These are phyloP conservation scores for Ganoderma leucocontextum DNA, from an alignment of 1,284 basidiomycete species.

Conservation along the genomic window DNA sequence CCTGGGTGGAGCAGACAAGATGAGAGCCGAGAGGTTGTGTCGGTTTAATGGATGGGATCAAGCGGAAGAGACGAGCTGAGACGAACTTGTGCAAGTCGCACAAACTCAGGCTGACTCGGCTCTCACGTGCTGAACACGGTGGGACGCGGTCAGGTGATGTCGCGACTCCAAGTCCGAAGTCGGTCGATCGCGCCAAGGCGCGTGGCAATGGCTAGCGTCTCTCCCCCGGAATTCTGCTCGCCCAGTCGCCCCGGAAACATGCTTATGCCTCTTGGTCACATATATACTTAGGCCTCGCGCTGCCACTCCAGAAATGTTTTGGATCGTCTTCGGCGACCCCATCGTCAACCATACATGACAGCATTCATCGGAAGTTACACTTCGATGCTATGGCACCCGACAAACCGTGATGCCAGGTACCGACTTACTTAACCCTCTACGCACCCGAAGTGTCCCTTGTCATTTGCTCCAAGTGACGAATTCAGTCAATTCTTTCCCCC, in stretches of 20 bases:
- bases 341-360: not conserved
- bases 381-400: not conserved
- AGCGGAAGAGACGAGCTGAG: not conserved
- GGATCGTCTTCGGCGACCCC: not conserved
- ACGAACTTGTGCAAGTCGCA: not conserved
- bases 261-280: not conserved
- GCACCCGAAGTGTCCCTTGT: not conserved
- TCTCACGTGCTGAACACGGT: constrained; percentile 28
- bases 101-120: constrained; percentile 28
- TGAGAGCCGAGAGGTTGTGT: not conserved
- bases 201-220: not conserved
- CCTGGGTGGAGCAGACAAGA: not conserved
- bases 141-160: constrained; percentile 14
- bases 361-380: not conserved
- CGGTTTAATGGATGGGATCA: not conserved
- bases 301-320: not conserved
- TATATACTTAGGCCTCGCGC: not conserved
- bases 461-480: not conserved
- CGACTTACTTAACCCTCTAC: not conserved
- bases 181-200: not conserved
- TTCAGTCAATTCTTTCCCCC: not conserved
- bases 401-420: constrained; percentile 3
- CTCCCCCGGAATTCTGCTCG: not conserved
- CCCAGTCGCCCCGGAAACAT: not conserved
- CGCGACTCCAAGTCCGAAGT: not conserved